phyloP scores from a whole-genome alignment of 1,284 basidiomycete genomes.

The Fomitiporia mediterranea region DNA sequence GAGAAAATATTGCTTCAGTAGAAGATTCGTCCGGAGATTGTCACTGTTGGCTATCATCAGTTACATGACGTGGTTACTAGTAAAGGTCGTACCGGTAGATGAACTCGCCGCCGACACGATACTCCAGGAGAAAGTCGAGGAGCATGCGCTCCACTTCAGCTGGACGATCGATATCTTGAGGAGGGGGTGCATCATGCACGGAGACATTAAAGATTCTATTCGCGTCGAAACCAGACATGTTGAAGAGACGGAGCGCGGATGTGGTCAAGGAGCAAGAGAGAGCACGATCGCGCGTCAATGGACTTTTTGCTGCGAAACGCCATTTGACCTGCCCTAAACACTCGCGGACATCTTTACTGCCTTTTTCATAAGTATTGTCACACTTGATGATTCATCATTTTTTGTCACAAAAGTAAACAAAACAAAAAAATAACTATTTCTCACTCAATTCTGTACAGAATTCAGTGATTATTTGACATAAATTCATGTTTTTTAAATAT shows the following conservation, averaged over 20 bases:
- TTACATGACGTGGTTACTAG: too few relatives aligned
- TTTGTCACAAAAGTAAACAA: too few relatives aligned
- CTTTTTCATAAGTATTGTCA: too few relatives aligned
- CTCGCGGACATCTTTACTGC: neutral
- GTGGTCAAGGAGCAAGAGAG: neutral
- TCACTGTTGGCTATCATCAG: constrained; percentile 50
- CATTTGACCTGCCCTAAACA: constrained; percentile 8
- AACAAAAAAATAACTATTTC: too few relatives aligned
- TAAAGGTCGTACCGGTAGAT: constrained; percentile 79
- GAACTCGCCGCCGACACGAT: constrained; percentile 85
- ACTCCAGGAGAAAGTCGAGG: constrained; percentile 81
- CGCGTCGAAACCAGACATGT: constrained; percentile 67
- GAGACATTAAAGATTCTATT: constrained; percentile 77
- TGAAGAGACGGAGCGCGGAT: neutral
- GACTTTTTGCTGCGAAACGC: neutral
- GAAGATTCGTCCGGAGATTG: constrained; percentile 82
- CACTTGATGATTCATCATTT: too few relatives aligned
- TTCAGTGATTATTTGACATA: too few relatives aligned
- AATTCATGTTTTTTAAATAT: too few relatives aligned
- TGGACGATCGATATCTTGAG: constrained; percentile 59
- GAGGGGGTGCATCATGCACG: constrained; percentile 55
- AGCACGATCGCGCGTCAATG: neutral
- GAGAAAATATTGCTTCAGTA: constrained; percentile 87
- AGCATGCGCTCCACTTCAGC: constrained; percentile 79
- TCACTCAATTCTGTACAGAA: too few relatives aligned